phyloP scores from a whole-genome alignment of 2,329 filamentous ascomycete species.

The Apiospora arundinis region DNA sequence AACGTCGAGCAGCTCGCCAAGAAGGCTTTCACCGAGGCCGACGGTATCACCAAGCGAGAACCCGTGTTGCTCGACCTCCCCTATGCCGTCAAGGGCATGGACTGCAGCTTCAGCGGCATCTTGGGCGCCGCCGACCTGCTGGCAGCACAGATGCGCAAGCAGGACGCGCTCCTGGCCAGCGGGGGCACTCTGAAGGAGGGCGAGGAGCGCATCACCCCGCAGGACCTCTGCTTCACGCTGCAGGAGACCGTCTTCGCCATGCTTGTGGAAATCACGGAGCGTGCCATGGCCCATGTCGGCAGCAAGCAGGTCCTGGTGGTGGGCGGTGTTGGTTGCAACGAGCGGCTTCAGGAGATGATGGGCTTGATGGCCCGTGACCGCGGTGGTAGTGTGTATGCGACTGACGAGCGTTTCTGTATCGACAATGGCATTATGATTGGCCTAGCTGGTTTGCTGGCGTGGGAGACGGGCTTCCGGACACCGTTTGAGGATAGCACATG shows the following conservation, averaged over 20 bases:
- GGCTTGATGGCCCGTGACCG: conserved; percentile 89
- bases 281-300: conserved; percentile 97
- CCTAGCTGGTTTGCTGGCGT: conserved; percentile 88
- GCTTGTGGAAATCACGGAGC: conserved; percentile 97
- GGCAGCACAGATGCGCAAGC: conserved; percentile 68
- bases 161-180: conserved; percentile 42
- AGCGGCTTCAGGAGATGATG: conserved; percentile 98
- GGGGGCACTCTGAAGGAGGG: conserved; percentile 45
- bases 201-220: conserved; percentile 70
- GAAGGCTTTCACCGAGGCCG: conserved; percentile 54
- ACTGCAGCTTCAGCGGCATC: conserved; percentile 94
- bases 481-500: conserved; percentile 81
- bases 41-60: conserved; percentile 40
- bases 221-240: conserved; percentile 89
- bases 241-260: conserved; percentile 97
- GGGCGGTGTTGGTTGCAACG: conserved; percentile 94
- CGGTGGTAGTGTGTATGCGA: conserved; percentile 90
- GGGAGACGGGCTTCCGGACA: conserved; percentile 80
- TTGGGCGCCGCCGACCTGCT: conserved; percentile 82
- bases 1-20: conserved; percentile 95
- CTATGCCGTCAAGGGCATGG: conserved; percentile 98
- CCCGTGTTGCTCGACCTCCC: conserved; percentile 82
- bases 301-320: conserved; percentile 91
- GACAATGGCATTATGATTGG: conserved; percentile 99
- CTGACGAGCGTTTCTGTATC: conserved; percentile 97